Evolutionary conservation across 208 protist species (phyloP).

Genomic region (Phytomonas serpens): DNA sequence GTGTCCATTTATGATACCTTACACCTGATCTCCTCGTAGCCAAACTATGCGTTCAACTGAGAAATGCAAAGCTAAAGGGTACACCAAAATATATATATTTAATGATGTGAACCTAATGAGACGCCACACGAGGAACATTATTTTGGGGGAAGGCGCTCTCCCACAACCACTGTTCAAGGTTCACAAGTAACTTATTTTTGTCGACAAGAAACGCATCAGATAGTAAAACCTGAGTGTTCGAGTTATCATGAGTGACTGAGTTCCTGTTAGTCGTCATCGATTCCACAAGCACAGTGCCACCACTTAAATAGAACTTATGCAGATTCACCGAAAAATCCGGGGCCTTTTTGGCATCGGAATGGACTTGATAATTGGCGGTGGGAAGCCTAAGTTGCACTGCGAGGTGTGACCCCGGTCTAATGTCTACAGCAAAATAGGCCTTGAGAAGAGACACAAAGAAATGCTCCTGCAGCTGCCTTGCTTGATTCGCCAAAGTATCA

Average conservation of each 20-base stretch:
- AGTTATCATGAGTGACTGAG: neutral
- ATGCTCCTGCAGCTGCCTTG: slow-evolving; percentile 19
- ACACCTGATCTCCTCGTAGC: neutral
- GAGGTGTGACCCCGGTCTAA: slow-evolving; percentile 55
- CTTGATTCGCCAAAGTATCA: slow-evolving; percentile 49
- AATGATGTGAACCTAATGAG: neutral
- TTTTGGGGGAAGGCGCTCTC: neutral
- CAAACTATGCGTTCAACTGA: neutral
- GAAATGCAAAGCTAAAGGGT: neutral
- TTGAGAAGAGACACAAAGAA: slow-evolving; percentile 48
- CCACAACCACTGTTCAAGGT: neutral
- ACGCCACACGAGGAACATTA: neutral
- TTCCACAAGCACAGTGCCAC: slow-evolving; percentile 44
- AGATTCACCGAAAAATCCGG: neutral
- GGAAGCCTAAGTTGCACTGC: slow-evolving; percentile 26
- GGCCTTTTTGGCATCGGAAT: neutral
- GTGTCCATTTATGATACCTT: neutral
- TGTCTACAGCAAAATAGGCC: slow-evolving; percentile 27
- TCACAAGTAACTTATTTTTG: neutral
- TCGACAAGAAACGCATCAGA: neutral
- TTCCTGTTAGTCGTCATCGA: neutral
- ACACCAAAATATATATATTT: neutral
- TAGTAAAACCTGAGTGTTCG: neutral
- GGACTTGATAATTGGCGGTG: neutral
- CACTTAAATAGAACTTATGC: slow-evolving; percentile 18